phyloP scores from a whole-genome alignment of 192 early-diverging fungal genomes.

The Lunasporangiospora selenospora region DNA sequence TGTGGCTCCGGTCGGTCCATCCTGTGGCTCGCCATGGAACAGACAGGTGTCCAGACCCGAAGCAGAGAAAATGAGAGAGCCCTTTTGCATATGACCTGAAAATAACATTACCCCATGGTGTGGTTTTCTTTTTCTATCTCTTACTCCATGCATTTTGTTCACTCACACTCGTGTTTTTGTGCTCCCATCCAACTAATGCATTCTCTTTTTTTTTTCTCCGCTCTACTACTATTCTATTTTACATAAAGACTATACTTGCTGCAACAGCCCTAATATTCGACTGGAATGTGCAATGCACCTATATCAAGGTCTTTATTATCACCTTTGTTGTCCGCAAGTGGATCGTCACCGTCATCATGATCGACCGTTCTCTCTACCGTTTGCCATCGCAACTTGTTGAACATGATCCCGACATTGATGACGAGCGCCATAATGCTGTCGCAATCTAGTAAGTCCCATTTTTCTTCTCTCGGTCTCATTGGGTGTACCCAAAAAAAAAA shows the following conservation, averaged over 20 bases:
- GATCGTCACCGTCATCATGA: slow-evolving; percentile 20
- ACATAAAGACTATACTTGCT: slow-evolving; percentile 13
- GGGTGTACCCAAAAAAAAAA: too few relatives aligned
- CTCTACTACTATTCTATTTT: not conserved
- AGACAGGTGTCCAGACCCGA: too few relatives aligned
- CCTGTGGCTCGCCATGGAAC: too few relatives aligned
- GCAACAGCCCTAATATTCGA: slow-evolving; percentile 12
- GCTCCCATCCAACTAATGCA: too few relatives aligned
- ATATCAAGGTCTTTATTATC: slow-evolving; percentile 31
- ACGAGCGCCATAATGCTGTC: slow-evolving; percentile 34
- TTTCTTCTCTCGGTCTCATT: too few relatives aligned
- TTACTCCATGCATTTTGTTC: too few relatives aligned
- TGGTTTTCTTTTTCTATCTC: too few relatives aligned
- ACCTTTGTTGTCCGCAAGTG: slow-evolving; percentile 37
- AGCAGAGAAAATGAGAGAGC: too few relatives aligned
- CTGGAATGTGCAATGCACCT: slow-evolving; percentile 16
- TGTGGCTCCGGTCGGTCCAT: too few relatives aligned
- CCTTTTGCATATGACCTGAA: too few relatives aligned
- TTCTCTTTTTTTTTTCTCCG: not conserved
- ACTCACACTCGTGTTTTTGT: too few relatives aligned
- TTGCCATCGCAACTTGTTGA: slow-evolving; percentile 18
- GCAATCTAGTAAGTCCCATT: slow-evolving; percentile 43
- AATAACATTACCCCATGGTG: too few relatives aligned
- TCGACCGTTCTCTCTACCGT: slow-evolving; percentile 33
- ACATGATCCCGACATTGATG: slow-evolving; percentile 42